A percentile compares a stretch with the other conserved stretches of the same genome.
Evolutionary conservation across 768 basidiomycete genomes (phyloP).

Genomic region (Panus rudis): DNA sequence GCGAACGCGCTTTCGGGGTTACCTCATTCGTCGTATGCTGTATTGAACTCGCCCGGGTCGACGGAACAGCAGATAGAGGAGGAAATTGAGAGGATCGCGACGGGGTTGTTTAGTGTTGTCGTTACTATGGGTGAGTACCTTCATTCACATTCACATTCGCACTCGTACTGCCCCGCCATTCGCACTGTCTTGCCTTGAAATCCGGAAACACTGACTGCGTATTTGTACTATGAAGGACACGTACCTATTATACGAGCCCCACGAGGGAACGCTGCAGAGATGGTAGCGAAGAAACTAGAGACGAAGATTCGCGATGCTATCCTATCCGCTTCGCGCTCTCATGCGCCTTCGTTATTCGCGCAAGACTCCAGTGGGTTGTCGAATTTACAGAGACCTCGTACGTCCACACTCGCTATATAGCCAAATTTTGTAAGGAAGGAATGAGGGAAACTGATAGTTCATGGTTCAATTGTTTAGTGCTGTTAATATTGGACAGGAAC

Average conservation of each 20-base stretch:
- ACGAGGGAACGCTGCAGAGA: constrained; percentile 94
- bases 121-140: constrained; percentile 67
- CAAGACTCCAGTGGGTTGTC: constrained; percentile 80
- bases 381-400: constrained; percentile 82
- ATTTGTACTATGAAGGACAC: constrained; percentile 47
- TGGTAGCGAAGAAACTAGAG: constrained; percentile 97
- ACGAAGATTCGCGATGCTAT: constrained; percentile 84
- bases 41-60: constrained; percentile 88
- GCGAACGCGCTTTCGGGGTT: too few relatives aligned
- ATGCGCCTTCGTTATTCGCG: constrained; percentile 58
- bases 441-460: constrained; percentile 1
- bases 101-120: constrained; percentile 85
- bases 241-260: constrained; percentile 95
- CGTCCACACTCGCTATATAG: too few relatives aligned
- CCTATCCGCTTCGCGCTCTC: constrained; percentile 60
- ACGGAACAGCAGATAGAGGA: constrained; percentile 87
- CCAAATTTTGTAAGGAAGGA: background rate
- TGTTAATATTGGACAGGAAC: constrained; percentile 91
- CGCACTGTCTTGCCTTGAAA: too few relatives aligned
- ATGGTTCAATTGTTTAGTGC: constrained; percentile 43
- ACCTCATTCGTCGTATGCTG: constrained; percentile 67
- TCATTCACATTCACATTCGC: background rate
- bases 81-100: constrained; percentile 88
- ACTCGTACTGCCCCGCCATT: too few relatives aligned
- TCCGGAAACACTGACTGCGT: background rate